Base-by-base conservation (phyloP, 2,329 filamentous ascomycete genomes). In the Pseudocercospora crystallina region DNA sequence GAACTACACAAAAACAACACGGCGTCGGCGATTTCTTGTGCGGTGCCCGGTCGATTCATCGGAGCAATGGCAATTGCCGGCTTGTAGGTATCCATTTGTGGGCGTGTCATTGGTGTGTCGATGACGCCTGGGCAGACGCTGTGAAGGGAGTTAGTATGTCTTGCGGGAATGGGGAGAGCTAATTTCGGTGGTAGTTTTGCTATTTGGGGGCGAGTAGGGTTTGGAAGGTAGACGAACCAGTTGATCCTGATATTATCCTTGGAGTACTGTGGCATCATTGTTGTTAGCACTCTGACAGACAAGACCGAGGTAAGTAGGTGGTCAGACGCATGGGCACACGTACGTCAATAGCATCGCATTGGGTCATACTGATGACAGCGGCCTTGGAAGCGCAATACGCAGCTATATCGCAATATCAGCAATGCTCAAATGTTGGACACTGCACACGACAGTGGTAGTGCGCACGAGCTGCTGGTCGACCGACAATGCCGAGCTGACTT, bases 331-430 rank as follows among this genome's bases (percentile, higher is more conserved):
- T n/a, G 13, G 17, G 36, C 12, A 13, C 17, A 61, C 68, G 54
- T 46, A 74, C 73, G 57, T 77, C 73, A 34, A 77, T 72, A n/a
- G 75, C 75, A 64, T 77, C 74, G 43, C 69, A 71, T 51, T 69
- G 73, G 3, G 76, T 78, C 65, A 78, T 64, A 33, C 69, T 69
- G 7, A 76, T 71, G 0, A 77, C 69, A 1, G 74, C 76, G 4
- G 74, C 72, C 47, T 77, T 78, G 5, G 70, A 71, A 1, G 73
- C 74, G 48, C 69, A 74, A 50, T 78, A 78, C 2, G 71, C 71
- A 1, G 73, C 73, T 76, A 32, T 30, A 9, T n/a, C 11, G 4
- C 5, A 26, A 17, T 12, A 29, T 53, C 36, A 53, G 29, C 26
- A 11, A n/a, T 42, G 9, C 7, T 9, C 39, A 10, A 47, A 17